A percentile compares a stretch with the other conserved stretches of the same genome.
Evolutionary conservation across 2,329 filamentous ascomycete genomes (phyloP).

Genomic region (Cercospora nicotianae): DNA sequence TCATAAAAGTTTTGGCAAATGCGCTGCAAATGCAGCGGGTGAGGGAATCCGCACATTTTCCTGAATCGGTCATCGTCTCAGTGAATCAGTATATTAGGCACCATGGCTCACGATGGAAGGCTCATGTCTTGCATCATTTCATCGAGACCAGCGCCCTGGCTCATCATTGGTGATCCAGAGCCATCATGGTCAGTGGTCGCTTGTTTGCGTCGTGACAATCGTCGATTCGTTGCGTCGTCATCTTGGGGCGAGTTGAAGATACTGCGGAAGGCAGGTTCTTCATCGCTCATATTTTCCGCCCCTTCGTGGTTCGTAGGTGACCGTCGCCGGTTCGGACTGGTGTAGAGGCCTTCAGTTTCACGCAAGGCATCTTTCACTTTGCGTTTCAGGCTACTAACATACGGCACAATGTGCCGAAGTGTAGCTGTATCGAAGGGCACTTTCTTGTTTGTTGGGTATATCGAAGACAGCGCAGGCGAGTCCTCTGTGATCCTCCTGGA

Average conservation of each 20-base stretch:
- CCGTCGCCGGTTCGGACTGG: constrained; percentile 41
- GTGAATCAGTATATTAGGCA: neutral
- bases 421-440: constrained; percentile 68
- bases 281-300: constrained; percentile 11
- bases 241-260: constrained; percentile 36
- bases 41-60: neutral
- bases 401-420: constrained; percentile 61
- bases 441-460: constrained; percentile 48
- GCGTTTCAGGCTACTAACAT: constrained; percentile 50
- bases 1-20: constrained; percentile 4
- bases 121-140: constrained; percentile 25
- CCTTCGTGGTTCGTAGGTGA: constrained; percentile 2
- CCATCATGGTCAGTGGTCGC: constrained; percentile 35
- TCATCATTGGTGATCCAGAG: constrained; percentile 17
- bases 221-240: constrained; percentile 25
- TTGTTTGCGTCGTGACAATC: constrained; percentile 28
- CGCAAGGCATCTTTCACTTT: constrained; percentile 51
- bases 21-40: neutral
- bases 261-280: constrained; percentile 40
- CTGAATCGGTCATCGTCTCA: neutral
- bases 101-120: constrained; percentile 15
- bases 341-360: constrained; percentile 51
- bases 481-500: constrained; percentile 34
- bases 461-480: constrained; percentile 30
- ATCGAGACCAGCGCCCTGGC: constrained; percentile 21